Evolutionary conservation across 108 stramenopile species (phyloP), one percentile per base, ranked within the genome.

Genomic region (Fragilariopsis cylindrus): DNA sequence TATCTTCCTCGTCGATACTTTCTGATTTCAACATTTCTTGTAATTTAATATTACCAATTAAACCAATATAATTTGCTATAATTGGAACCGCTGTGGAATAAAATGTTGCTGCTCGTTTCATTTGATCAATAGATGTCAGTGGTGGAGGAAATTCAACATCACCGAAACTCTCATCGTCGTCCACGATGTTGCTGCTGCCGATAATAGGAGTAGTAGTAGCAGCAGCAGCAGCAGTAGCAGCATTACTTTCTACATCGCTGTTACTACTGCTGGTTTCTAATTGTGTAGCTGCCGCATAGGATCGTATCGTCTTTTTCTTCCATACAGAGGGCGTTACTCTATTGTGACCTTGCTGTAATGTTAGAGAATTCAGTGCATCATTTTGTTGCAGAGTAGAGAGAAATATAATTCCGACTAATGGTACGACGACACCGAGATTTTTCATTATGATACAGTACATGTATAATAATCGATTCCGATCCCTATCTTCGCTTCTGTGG

Each of bases 81-180:
- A 96, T 90, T 45, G 95, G 95, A 16, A 94, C 54, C 7, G 91
- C 91, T 21, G 82, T 79, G 40, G 79, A 76, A 87, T 90, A 96
- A 78, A 96, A 96, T n/a, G 77, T 85, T 11, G 86, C 87, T 4
- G 91, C 87, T 39, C 94, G 86, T 64, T 82, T 71, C 15, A 92
- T 63, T n/a, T 89, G 78, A 65, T 94, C 82, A n/a, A 85, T 66
- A 16, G 69, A 58, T 11, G 85, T 74, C 2, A 94, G 65, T 3
- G 90, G 88, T 15, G 93, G 90, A 8, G 93, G 93, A 72, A 94
- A 94, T 46, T 90, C 89, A 30, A 90, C 70, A 7, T 52, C 41
- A 46, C 74, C 76, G 3, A 41, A 43, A 21, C 44, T 40, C 3
- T 67, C 49, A 16, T 71, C 69, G 41, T 76, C 68, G n/a, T 43